phyloP scores from a whole-genome alignment of 148 eudicot species.

The Chenopodium quinoa region DNA sequence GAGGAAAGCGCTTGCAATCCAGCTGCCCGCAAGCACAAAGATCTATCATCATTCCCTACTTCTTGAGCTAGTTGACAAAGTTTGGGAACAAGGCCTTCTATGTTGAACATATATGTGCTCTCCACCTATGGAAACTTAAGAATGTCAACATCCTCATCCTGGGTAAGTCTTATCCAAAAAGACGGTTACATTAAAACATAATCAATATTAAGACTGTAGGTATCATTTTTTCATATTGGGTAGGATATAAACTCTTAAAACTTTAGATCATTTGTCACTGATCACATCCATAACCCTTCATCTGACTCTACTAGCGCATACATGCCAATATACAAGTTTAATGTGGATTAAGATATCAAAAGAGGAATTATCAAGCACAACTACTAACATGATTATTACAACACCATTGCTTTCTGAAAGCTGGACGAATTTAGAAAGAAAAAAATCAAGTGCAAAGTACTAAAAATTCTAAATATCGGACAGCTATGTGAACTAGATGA shows the following conservation, averaged over 20 bases:
- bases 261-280: not conserved
- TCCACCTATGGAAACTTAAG: conserved; percentile 45
- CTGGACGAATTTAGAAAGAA: not conserved
- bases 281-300: not conserved
- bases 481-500: not conserved
- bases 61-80: conserved; percentile 88
- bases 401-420: not conserved
- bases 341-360: not conserved
- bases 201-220: not conserved
- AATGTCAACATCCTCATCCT: conserved; percentile 16
- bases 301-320: not conserved
- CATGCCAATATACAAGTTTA: not conserved
- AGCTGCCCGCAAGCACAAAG: conserved; percentile 60
- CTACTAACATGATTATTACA: not conserved
- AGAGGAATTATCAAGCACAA: not conserved
- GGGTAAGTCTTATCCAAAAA: not conserved
- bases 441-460: not conserved
- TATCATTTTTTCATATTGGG: not conserved
- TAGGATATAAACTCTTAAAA: not conserved
- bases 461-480: not conserved
- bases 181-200: too few species aligned
- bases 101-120: conserved; percentile 78
- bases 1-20: conserved; percentile 78
- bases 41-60: conserved; percentile 77
- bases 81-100: conserved; percentile 81